Evolutionary conservation across 768 basidiomycete genomes (phyloP).

Genomic region (Saitozyma sp.): DNA sequence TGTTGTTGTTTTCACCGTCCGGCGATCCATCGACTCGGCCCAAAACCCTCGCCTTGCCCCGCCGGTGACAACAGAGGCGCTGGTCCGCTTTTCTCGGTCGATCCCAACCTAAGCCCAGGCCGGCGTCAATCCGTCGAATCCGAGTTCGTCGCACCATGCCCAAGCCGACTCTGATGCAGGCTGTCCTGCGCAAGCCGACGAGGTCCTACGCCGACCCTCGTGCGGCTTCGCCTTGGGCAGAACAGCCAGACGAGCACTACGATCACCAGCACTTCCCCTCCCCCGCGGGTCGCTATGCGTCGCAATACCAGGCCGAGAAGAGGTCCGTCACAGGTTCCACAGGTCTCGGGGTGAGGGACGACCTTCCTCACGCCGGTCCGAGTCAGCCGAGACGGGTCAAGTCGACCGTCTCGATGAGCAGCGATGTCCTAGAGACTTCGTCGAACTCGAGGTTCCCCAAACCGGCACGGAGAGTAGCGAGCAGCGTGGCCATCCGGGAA

Average conservation of each 20-base stretch:
- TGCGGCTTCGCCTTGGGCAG: slow-evolving; percentile 38
- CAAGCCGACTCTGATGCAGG: slow-evolving; percentile 44
- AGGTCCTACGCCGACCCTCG: slow-evolving; percentile 41
- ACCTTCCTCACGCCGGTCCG: no score
- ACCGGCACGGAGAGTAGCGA: slow-evolving; percentile 26
- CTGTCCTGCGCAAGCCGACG: slow-evolving; percentile 42
- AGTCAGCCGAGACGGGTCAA: no score
- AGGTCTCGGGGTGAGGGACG: no score
- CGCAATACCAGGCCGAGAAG: not conserved
- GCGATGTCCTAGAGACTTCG: not conserved
- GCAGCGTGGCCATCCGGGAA: slow-evolving; percentile 27
- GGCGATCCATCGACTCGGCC: no score
- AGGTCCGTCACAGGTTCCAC: no score
- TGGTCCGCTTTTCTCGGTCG: no score
- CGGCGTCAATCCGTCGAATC: no score
- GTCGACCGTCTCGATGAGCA: no score
- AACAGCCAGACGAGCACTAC: slow-evolving; percentile 3
- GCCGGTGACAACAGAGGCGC: no score
- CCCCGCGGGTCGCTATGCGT: slow-evolving; percentile 4
- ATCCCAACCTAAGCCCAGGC: no score
- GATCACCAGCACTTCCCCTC: not conserved
- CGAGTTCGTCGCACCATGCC: slow-evolving; percentile 27
- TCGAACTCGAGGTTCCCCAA: slow-evolving; percentile 35
- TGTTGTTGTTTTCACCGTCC: no score
- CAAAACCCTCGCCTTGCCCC: no score